phyloP scores from a whole-genome alignment of 345 rosid genomes.

The Lumnitzera racemosa region DNA sequence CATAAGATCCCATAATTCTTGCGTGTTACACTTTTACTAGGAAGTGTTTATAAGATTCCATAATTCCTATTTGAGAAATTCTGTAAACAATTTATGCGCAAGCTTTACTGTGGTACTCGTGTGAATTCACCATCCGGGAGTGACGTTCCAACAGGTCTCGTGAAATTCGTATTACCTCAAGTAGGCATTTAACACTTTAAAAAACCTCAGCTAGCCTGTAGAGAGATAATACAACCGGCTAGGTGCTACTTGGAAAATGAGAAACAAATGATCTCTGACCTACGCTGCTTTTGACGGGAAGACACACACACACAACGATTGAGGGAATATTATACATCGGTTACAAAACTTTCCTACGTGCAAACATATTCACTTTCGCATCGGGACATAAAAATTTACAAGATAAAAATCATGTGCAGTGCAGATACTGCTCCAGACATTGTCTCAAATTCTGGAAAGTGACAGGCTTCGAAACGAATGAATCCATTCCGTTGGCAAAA shows the following conservation, averaged over 20 bases:
- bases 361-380: conserved; percentile 18
- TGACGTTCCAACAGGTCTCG: no score
- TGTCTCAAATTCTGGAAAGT: conserved; percentile 71
- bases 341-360: conserved; percentile 58
- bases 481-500: conserved; percentile 87
- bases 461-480: conserved; percentile 86
- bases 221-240: no score
- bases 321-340: conserved; percentile 20
- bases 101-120: no score
- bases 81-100: no score
- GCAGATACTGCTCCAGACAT: conserved; percentile 57
- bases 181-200: no score
- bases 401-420: conserved; percentile 17
- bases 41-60: no score
- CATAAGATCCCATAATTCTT: no score
- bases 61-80: no score
- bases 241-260: conserved; percentile 1
- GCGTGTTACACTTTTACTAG: no score
- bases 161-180: no score
- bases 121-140: no score
- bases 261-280: not conserved
- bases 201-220: no score
- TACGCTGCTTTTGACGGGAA: not conserved
- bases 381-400: conserved; percentile 24
- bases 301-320: not conserved